A percentile compares a stretch with the other conserved stretches of the same genome.
phyloP scores from a whole-genome alignment of 2,329 filamentous ascomycete genomes.

The Talaromyces piceae region DNA sequence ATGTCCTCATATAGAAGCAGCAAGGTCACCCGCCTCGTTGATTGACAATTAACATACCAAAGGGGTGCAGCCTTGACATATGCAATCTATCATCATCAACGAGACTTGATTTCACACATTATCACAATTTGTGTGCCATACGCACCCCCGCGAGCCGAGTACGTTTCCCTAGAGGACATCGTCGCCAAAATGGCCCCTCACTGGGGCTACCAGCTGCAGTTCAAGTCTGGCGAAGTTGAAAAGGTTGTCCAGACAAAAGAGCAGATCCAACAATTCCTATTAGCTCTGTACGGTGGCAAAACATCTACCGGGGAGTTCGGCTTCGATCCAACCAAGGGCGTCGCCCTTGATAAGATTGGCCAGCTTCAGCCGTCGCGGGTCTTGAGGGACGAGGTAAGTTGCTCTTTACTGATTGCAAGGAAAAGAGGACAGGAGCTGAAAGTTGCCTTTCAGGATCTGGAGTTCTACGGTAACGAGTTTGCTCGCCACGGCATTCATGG shows the following conservation, averaged over 20 bases:
- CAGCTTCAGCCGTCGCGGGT: constrained; percentile 51
- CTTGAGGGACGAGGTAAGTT: constrained; percentile 51
- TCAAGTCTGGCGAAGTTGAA: constrained; percentile 62
- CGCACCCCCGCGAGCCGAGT: constrained; percentile 46
- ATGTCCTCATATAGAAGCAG: background rate
- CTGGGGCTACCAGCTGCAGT: constrained; percentile 78
- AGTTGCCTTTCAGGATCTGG: constrained; percentile 48
- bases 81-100: constrained; percentile 66
- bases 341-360: constrained; percentile 57
- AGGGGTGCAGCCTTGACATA: constrained; percentile 72
- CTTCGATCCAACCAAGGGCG: constrained; percentile 55
- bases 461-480: constrained; percentile 70
- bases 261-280: constrained; percentile 63
- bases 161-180: constrained; percentile 51
- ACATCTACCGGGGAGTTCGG: constrained; percentile 48
- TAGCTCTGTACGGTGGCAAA: constrained; percentile 60
- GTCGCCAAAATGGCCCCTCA: constrained; percentile 54
- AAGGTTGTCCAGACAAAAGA: constrained; percentile 49
- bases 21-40: background rate
- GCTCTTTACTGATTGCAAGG: background rate
- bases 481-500: constrained; percentile 65
- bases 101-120: constrained; percentile 62
- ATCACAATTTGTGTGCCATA: constrained; percentile 80
- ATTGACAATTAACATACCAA: background rate
- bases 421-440: background rate